A percentile compares a stretch with the other conserved stretches of the same genome.
Evolutionary conservation across 768 basidiomycete species (phyloP).

Genomic region (Lentinula guzmanii): DNA sequence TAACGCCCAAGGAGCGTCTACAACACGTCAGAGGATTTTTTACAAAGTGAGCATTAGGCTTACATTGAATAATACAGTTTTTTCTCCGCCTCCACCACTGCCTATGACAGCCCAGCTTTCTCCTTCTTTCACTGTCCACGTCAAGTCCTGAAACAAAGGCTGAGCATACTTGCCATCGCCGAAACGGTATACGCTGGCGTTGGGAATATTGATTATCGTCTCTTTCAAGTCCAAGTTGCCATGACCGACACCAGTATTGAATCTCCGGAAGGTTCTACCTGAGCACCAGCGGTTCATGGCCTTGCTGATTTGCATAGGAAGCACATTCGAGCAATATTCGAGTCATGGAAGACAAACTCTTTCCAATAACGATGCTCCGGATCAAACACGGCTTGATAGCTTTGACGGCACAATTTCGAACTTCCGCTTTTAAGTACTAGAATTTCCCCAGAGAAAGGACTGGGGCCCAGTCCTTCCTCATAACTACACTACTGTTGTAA

Average conservation of each 20-base stretch:
- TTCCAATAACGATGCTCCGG: too few relatives aligned
- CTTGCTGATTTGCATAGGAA: background rate
- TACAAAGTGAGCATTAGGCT: conserved; percentile 7
- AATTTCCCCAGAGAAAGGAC: too few relatives aligned
- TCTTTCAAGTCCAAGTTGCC: background rate
- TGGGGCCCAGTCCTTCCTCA: too few relatives aligned
- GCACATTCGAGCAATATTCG: too few relatives aligned
- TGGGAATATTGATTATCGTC: conserved; percentile 27
- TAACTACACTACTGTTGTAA: too few relatives aligned
- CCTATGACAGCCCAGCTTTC: conserved; percentile 77
- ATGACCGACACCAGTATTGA: background rate
- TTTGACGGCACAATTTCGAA: too few relatives aligned
- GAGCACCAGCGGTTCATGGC: background rate
- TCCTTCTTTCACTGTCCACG: conserved; percentile 54
- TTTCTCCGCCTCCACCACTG: conserved; percentile 53
- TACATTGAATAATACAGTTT: conserved; percentile 62
- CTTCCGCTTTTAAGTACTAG: too few relatives aligned
- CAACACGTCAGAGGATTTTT: background rate
- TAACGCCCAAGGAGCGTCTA: conserved; percentile 69
- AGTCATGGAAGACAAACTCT: too few relatives aligned
- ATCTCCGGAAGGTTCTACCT: background rate
- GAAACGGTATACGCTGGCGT: conserved; percentile 51
- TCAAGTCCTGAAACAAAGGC: conserved; percentile 46
- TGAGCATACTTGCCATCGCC: conserved; percentile 40
- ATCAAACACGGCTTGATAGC: too few relatives aligned